Evolutionary conservation across 306 rosid genomes (phyloP).

Genomic region (Dalbergia cultrata): DNA sequence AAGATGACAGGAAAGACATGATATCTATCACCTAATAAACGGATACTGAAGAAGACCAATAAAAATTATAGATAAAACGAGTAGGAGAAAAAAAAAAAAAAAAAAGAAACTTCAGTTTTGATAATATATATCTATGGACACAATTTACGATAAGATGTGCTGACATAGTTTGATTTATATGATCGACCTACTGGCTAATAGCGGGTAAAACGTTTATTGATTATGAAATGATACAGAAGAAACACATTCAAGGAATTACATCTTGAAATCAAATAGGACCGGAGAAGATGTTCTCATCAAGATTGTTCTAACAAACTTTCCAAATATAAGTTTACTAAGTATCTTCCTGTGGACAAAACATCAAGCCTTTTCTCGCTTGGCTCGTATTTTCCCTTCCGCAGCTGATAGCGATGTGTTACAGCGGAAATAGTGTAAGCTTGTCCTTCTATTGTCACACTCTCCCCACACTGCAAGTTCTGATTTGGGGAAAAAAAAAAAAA

Average conservation of each 20-base stretch:
- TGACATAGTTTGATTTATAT: too few relatives aligned
- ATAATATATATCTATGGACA: too few relatives aligned
- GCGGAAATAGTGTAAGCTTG: constrained; percentile 87
- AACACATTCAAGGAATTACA: constrained; percentile 38
- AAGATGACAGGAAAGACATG: too few relatives aligned
- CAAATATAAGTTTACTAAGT: constrained; percentile 80
- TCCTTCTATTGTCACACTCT: constrained; percentile 65
- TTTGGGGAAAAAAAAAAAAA: not conserved
- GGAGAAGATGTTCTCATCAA: constrained; percentile 50
- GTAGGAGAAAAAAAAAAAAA: too few relatives aligned
- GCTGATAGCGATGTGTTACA: constrained; percentile 89
- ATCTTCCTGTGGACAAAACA: constrained; percentile 94
- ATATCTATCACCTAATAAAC: too few relatives aligned
- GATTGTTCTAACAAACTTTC: constrained; percentile 83
- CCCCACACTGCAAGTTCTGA: constrained; percentile 61
- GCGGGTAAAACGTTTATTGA: not conserved
- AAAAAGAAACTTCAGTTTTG: too few relatives aligned
- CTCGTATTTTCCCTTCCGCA: constrained; percentile 93
- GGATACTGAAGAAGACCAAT: too few relatives aligned
- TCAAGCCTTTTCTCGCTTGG: constrained; percentile 93
- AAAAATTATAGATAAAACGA: too few relatives aligned
- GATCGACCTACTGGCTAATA: too few relatives aligned
- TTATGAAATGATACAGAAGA: constrained; percentile 7
- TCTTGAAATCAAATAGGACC: constrained; percentile 30
- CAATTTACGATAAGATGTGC: too few relatives aligned